Evolutionary conservation across 2,329 filamentous ascomycete genomes (phyloP), one percentile per base, ranked within the genome.

Genomic region (Colletotrichum musicola): DNA sequence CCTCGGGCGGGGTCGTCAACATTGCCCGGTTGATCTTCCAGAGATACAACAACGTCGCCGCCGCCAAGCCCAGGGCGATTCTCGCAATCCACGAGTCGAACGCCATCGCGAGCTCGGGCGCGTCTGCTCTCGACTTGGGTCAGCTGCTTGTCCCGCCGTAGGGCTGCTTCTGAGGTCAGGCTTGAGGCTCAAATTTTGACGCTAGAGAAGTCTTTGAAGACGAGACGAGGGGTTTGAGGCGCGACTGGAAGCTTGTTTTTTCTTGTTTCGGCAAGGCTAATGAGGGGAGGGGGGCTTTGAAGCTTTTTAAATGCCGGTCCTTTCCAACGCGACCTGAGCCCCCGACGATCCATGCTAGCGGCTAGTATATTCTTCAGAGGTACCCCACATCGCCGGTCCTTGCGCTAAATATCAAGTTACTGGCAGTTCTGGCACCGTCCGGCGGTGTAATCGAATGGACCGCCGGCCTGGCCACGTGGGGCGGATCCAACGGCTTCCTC

Each of bases 21-120:
- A 84, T 75, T 53, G 77, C 74, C 54, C 72, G 73, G 68, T 84
- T 83, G 62, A 82, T 71, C 46, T 77, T 76, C 54, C 77, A 74
- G 6, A 83, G 71, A 62, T 81, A 82, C 22, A 78, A n/a, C 14
- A 74, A n/a, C 27, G 76, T 6, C 20, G 46, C 53, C 16, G 58
- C 22, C 51, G 30, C 27, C 46, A 69, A 30, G 55, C 62, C 66
- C 22, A 69, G 38, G 30, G 44, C 49, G 35, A 61, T n/a, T 35
- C 50, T 61, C 22, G 50, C 35, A 7, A 56, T 61, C 66, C 62
- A 65, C 22, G 66, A 61, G 51, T 61, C 66, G 44, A 66, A 35
- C 30, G 44, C 56, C 55, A 61, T 63, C 13, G 40, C 14, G 40
- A 14, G 40, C 40, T 35, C 30, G 30, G 30, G 30, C 7, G 7